phyloP scores from a whole-genome alignment of 257 asterid genomes.

The Avicennia marina region DNA sequence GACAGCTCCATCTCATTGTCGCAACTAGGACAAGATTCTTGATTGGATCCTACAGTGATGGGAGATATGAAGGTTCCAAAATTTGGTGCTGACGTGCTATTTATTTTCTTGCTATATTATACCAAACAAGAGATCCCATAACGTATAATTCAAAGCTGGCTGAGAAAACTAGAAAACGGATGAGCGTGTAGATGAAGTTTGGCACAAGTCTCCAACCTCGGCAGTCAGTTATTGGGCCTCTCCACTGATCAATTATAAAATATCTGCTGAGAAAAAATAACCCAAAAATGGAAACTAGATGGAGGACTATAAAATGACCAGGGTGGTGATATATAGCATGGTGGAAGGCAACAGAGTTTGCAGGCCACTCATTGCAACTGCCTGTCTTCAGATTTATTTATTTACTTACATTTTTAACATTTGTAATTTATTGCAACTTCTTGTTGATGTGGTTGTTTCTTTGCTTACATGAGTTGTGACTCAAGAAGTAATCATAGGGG shows the following conservation, averaged over 20 bases:
- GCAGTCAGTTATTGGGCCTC: slow-evolving; percentile 25
- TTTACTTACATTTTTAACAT: slow-evolving; percentile 13
- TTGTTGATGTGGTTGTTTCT: slow-evolving; percentile 6
- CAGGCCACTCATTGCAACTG: slow-evolving; percentile 15
- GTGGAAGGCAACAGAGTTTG: slow-evolving; percentile 23
- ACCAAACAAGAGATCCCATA: background rate
- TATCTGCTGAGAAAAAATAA: slow-evolving; percentile 13
- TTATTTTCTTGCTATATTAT: background rate
- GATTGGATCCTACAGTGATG: background rate
- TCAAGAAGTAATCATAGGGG: slow-evolving; percentile 18
- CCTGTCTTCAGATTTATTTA: background rate
- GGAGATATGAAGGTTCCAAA: background rate
- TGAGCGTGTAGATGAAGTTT: slow-evolving; percentile 18
- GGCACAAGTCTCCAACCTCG: slow-evolving; percentile 33
- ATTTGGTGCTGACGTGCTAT: background rate
- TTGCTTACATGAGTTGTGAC: slow-evolving; percentile 15
- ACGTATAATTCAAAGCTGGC: slow-evolving; percentile 12
- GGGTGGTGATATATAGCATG: slow-evolving; percentile 2
- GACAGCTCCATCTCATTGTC: too few species aligned
- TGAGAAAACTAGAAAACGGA: slow-evolving; percentile 6
- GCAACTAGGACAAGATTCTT: background rate
- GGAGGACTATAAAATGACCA: background rate
- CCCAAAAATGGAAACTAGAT: background rate
- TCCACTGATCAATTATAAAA: slow-evolving; percentile 9
- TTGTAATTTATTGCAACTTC: slow-evolving; percentile 26